Evolutionary conservation across 352 stramenopile genomes (phyloP), one percentile per base, ranked within the genome.

Genomic region (Pythium grandisporangium): DNA sequence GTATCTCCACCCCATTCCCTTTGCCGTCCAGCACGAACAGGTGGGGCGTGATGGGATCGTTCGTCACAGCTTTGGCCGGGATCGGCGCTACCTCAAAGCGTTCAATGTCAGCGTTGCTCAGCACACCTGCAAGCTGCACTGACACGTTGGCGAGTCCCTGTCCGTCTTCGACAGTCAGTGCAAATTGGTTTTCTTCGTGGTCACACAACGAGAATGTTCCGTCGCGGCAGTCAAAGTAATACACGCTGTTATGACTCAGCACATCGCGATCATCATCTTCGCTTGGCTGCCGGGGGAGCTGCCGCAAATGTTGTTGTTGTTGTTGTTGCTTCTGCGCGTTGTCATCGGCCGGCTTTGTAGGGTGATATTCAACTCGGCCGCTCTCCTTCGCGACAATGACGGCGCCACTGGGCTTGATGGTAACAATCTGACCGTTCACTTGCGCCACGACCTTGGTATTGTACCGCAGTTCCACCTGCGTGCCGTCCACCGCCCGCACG

Each of bases 371-470:
- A 21, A 90, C 57, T 34, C 62, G 64, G 14, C 73, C 77, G 44
- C 74, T 87, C 52, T 90, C 77, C 25, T 84, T 84, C 7, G 67
- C 69, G 14, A 86, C 49, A 7, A 87, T 38, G 6, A 55, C 53
- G 32, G 61, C 55, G 12, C 74, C 69, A 21, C 53, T 58, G 16
- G 64, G 59, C 36, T 82, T 84, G 8, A 50, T 27, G 8, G 66
- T 53, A 19, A 66, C 69, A 23, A 87, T 58, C 26, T 68, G 63
- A 25, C 73, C 77, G 43, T 86, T 84, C 22, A 90, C 73, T 23
- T 84, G 67, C 2, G 77, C 77, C 11, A 81, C 72, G 5, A 90
- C 70, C 32, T 77, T 77, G 20, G 77, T 87, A 39, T 90, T 83
- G 51, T 90, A 90, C 33, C 66, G 65, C 25, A 84, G 51, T 29